Percentiles rank a stretch among this genome's conserved stretches.
Evolutionary conservation across 1,284 basidiomycete species (phyloP).

Genomic region (Phylloboletellus chloephorus): DNA sequence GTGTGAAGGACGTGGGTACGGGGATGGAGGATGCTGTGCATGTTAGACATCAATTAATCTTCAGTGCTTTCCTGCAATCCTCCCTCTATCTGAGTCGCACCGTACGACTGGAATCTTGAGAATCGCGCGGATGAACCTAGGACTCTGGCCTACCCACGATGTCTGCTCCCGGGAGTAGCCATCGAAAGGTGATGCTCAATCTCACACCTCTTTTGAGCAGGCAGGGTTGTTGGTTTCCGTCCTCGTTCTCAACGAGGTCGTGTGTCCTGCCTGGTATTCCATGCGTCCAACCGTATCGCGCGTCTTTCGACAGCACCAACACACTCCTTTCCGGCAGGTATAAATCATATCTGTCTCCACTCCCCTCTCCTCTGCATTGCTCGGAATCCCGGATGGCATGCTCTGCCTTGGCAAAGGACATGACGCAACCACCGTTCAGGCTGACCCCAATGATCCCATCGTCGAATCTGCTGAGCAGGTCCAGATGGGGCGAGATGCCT

Average conservation of each 20-base stretch:
- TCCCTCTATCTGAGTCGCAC: conserved; percentile 5
- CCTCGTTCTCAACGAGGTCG: conserved; percentile 41
- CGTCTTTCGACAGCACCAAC: conserved; percentile 65
- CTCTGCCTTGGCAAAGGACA: conserved; percentile 52
- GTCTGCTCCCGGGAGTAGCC: conserved; percentile 73
- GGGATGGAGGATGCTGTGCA: conserved; percentile 16
- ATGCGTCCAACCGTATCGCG: conserved; percentile 67
- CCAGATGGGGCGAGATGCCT: conserved; percentile 75
- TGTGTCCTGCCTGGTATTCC: conserved; percentile 52
- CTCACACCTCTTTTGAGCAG: conserved; percentile 52
- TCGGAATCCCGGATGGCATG: conserved; percentile 3
- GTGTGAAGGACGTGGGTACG: conserved; percentile 17
- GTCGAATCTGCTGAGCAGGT: conserved; percentile 67
- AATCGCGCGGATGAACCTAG: conserved; percentile 9
- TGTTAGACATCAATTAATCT: conserved; percentile 28
- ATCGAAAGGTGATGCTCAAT: conserved; percentile 74
- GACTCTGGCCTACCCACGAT: conserved; percentile 50
- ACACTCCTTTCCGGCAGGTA: conserved; percentile 65
- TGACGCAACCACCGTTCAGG: conserved; percentile 65
- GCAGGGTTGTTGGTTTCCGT: conserved; percentile 23
- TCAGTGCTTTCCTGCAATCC: conserved; percentile 13
- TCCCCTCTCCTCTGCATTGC: conserved; percentile 2
- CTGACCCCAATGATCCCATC: conserved; percentile 80
- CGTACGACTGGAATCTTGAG: conserved; percentile 1
- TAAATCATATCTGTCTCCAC: conserved; percentile 36